Evolutionary conservation across 2,329 filamentous ascomycete genomes (phyloP), one percentile per base, ranked within the genome.

Genomic region (Beauveria australis): DNA sequence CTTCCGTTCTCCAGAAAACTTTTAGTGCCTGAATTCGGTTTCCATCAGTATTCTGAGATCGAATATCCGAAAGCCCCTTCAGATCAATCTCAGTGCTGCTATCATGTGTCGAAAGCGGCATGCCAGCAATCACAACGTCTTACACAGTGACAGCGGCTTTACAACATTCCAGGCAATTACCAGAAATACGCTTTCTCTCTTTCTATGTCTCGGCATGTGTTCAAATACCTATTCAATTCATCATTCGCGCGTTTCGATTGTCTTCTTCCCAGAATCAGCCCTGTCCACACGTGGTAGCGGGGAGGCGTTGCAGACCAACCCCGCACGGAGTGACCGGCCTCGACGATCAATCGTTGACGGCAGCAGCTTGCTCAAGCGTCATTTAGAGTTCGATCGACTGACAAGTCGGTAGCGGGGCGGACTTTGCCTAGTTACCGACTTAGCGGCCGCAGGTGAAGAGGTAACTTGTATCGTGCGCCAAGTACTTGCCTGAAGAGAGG

Each of bases 271-370:
- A 22, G 6, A 22, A 22, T 37, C 28, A 56, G 43, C 53, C 43
- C 41, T 57, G 33, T 24, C 52, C 47, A n/a, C 47, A 59, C 56
- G 47, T 59, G 46, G 56, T 9, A 33, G 54, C 22, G 44, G 54
- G 28, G 24, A 48, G 14, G 43, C 30, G 54, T 57, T 41, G 18
- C 33, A 26, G 28, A 30, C 22, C 24, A 28, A 30, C 5, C 47
- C 9, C 9, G 6, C 44, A 16, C 47, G 48, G 48, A 18, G 26
- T 33, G 26, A 28, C 57, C 57, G 48, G 10, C 14, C 22, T 14
- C 18, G 22, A 26, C n/a, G 1, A 37, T 19, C 14, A 53, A 33
- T 59, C 57, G 24, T 53, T 59, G 57, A 59, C 48, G 41, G 9
- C 40, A 47, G 6, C 14, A 24, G 16, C 40, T 40, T 59, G 28